Evolutionary conservation across 2,329 filamentous ascomycete genomes (phyloP), one percentile per base, ranked within the genome.

Genomic region (Diplocarpon mali): DNA sequence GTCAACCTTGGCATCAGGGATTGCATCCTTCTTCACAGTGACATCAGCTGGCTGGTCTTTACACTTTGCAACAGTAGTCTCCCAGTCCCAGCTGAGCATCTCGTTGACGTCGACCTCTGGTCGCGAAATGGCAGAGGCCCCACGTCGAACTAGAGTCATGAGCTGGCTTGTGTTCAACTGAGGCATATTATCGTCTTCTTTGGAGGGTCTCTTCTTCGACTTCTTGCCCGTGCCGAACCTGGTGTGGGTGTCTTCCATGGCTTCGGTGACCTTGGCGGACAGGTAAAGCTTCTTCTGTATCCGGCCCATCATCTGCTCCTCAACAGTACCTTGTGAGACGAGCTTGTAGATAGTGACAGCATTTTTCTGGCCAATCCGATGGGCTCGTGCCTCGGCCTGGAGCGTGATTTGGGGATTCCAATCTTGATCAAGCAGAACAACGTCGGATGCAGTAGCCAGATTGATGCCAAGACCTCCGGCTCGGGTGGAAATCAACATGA

Each of bases 391-490:
- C 35, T 96, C 72, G 0, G 92, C 92, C 62, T 98, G 92, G 30
- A 96, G 83, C 55, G 96, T 92, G 61, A 96, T 90, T 59, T 98
- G 90, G 0, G 92, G 92, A 50, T 98, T 98, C 69, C 94, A 96
- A 59, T 98, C 92, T 0, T 92, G 90, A 57, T 98, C 92, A 41
- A 96, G 77, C 51, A 98, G 94, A 54, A 98, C 94, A 47, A 98
- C 90, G 0, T 92, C 96, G 57, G 96, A 92, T 2, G 92, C 92
- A 8, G 88, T 93, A 0, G 90, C 90, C 45, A 98, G 72, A 60
- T 98, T 98, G 69, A 98, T 96, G 11, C 92, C 92, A 0, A 98
- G 88, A 57, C 92, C 92, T 42, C 92, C 92, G 15, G 92, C 89
- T 52, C 92, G 80, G 1, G 92, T 98, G 0, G 90, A 95, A 0